Conservation (phyloP, 73 alveolate genomes). For the Symbiodinium pilosum region DNA sequence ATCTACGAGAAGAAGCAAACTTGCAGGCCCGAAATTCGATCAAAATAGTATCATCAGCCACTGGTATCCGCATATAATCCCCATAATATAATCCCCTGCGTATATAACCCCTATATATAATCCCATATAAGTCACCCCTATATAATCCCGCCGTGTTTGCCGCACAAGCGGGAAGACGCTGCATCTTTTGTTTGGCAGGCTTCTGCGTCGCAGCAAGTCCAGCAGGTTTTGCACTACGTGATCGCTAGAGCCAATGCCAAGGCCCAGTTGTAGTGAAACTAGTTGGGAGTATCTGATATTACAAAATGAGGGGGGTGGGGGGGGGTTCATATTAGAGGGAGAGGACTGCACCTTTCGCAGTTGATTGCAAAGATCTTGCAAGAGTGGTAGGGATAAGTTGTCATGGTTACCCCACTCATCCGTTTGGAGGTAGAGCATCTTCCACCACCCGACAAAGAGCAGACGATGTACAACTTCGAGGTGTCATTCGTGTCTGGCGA, state of each 20-base stretch:
- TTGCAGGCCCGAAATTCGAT: no score
- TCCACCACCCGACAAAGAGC: constrained; percentile 72
- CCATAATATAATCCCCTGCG: no score
- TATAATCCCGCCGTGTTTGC: no score
- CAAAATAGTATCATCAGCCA: no score
- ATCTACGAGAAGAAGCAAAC: constrained; percentile 65
- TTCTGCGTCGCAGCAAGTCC: constrained; percentile 89
- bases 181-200: constrained; percentile 13
- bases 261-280: constrained; percentile 8
- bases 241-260: constrained; percentile 86
- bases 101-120: no score
- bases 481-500: constrained; percentile 72
- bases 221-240: constrained; percentile 71
- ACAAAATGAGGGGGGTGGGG: no score
- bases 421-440: constrained; percentile 93
- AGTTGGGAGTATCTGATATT: neutral
- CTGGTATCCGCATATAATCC: no score
- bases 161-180: no score
- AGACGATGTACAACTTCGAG: constrained; percentile 62
- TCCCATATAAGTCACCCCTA: no score
- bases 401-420: no score
- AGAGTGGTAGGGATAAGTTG: no score
- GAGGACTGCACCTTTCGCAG: neutral
- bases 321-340: no score
- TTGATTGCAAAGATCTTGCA: neutral